Evolutionary conservation across 2,329 filamentous ascomycete species (phyloP).

Genomic region (Aureobasidium leucospermi): DNA sequence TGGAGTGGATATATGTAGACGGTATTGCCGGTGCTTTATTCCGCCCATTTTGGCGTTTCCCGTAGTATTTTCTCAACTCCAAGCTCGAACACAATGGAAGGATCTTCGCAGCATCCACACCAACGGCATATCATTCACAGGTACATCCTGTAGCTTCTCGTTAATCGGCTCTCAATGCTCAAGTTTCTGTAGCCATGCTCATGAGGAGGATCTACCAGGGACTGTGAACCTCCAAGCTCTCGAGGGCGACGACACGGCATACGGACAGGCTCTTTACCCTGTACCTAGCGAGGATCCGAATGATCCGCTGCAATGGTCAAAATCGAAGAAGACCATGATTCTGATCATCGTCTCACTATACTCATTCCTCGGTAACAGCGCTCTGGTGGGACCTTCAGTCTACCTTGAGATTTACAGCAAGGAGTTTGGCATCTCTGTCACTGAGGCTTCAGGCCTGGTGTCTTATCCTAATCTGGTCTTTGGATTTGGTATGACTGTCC

Average conservation of each 20-base stretch:
- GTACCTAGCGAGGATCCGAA: slow-evolving; percentile 56
- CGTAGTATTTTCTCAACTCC: background rate
- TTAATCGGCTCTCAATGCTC: background rate
- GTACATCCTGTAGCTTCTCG: background rate
- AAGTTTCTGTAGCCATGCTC: slow-evolving; percentile 41
- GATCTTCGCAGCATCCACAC: background rate
- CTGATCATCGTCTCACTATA: slow-evolving; percentile 48
- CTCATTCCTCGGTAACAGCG: slow-evolving; percentile 52
- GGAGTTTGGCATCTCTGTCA: slow-evolving; percentile 45
- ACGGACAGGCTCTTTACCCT: slow-evolving; percentile 54
- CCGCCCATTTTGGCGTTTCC: background rate
- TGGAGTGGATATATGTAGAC: background rate
- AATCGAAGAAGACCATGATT: slow-evolving; percentile 50
- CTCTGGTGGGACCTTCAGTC: slow-evolving; percentile 50
- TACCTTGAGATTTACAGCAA: slow-evolving; percentile 51
- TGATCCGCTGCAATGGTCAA: slow-evolving; percentile 53
- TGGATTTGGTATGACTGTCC: slow-evolving; percentile 41
- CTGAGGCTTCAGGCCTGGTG: slow-evolving; percentile 48
- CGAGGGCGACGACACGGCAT: slow-evolving; percentile 53
- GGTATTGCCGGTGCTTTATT: background rate
- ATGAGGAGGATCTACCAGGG: slow-evolving; percentile 49
- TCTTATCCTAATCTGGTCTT: slow-evolving; percentile 56
- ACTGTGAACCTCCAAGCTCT: slow-evolving; percentile 47
- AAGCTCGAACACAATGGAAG: background rate
- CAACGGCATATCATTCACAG: slow-evolving; percentile 8